phyloP scores from a whole-genome alignment of 768 basidiomycete species.

The Kwoniella sp. region DNA sequence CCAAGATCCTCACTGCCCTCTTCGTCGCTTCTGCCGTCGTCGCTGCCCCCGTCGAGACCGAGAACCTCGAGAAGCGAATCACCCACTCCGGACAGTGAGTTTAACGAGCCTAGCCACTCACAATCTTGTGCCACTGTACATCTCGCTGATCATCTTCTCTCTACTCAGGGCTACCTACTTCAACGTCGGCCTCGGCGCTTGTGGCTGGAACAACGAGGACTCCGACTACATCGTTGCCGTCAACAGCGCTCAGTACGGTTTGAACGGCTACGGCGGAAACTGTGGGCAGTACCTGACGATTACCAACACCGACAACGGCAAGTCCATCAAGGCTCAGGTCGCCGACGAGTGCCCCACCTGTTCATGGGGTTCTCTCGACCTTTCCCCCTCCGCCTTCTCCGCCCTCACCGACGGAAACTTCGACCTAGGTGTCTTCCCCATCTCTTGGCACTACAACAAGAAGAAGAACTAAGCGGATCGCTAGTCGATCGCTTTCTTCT shows the following conservation, averaged over 20 bases:
- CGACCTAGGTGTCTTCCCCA: slow-evolving; percentile 41
- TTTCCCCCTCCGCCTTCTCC: slow-evolving; percentile 45
- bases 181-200: slow-evolving; percentile 40
- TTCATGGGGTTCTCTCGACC: slow-evolving; percentile 44
- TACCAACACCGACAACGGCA: slow-evolving; percentile 49
- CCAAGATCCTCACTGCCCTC: slow-evolving; percentile 36
- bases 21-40: slow-evolving; percentile 32
- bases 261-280: slow-evolving; percentile 30
- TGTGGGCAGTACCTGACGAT: slow-evolving; percentile 47
- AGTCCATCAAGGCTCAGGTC: slow-evolving; percentile 37
- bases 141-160: background rate
- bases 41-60: slow-evolving; percentile 35
- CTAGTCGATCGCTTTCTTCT: background rate
- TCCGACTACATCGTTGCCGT: slow-evolving; percentile 45
- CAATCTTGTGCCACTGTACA: background rate
- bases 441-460: slow-evolving; percentile 43
- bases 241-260: slow-evolving; percentile 39
- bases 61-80: slow-evolving; percentile 33
- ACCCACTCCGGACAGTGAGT: slow-evolving; percentile 34
- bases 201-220: slow-evolving; percentile 38
- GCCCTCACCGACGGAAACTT: slow-evolving; percentile 32
- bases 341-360: slow-evolving; percentile 54
- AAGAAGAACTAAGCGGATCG: slow-evolving; percentile 23
- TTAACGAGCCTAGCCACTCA: background rate
- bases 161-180: slow-evolving; percentile 42